Evolutionary conservation across 148 eudicot genomes (phyloP).

Genomic region (Pouteria glomerata): DNA sequence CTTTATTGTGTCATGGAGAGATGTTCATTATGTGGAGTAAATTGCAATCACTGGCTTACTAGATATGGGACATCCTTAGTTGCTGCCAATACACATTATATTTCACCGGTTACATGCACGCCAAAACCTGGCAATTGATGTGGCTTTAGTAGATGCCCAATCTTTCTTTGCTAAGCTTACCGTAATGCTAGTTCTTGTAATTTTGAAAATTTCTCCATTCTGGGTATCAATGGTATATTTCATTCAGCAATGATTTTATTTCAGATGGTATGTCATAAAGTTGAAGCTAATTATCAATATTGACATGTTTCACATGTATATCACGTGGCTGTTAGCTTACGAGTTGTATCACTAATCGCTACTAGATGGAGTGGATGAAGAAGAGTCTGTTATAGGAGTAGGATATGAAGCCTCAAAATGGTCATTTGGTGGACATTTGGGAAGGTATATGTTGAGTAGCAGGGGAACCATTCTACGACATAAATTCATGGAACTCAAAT

Average conservation of each 20-base stretch:
- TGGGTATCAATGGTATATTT: neutral
- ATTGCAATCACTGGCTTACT: neutral
- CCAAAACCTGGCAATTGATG: neutral
- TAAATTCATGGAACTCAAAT: no score
- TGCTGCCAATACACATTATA: neutral
- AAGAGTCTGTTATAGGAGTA: no score
- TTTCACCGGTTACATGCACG: neutral
- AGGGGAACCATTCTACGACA: no score
- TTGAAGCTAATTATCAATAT: neutral
- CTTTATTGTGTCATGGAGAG: neutral
- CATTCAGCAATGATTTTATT: neutral
- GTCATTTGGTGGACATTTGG: no score
- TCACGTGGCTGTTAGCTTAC: neutral
- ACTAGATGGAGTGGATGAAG: no score
- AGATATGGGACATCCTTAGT: neutral
- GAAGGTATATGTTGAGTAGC: no score
- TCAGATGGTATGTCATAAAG: neutral
- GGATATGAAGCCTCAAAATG: no score
- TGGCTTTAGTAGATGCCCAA: neutral
- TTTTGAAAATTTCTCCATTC: neutral
- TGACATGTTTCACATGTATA: neutral
- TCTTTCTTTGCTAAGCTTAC: neutral
- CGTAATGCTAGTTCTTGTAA: neutral
- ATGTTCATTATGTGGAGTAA: neutral
- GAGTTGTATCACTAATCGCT: neutral